Base-by-base conservation (phyloP, 2,329 filamentous ascomycete species). In the Alternaria atra region DNA sequence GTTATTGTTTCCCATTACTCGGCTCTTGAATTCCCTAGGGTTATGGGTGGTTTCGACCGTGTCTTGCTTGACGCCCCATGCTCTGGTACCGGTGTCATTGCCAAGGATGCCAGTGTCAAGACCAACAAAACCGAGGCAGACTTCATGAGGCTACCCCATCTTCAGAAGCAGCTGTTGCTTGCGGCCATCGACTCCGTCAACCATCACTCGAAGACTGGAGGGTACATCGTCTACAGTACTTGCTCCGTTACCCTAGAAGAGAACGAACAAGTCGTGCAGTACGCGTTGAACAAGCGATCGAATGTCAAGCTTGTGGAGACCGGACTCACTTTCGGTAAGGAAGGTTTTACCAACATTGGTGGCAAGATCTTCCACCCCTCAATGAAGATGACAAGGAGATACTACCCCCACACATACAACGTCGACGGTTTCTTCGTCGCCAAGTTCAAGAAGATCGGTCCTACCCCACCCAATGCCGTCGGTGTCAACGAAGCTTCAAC, bases 361-460 rank as follows among this genome's bases (percentile, higher is more conserved):
- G 91, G 93, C 81, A 98, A 98, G 85, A 89, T 87, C 61, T 99
- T 99, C 81, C 91, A 97, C 76, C 86, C 91, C 6, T 91, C 88
- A 68, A 88, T 99, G 83, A 91, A 90, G 69, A 73, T 74, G 69
- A 76, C 74, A 4, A 60, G 74, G 32, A 67, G 76, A 59, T 78
- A 77, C 65, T 78, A 78, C 58, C 74, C 74, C 1, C 75, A 78
- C 65, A 72, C 74, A 7, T 77, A 75, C 73, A 78, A 78, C 55
- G 93, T 99, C 34, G 95, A 98, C 78, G 95, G 95, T 66, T 99
- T 99, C 89, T 99, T 93, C 78, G 95, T 99, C 63, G 92, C 93
- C 74, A 99, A 99, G 81, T 91, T 99, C 82, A 94, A 97, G 81
- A 99, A 99, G 86, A 88, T 88, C 15, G 94, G 89, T 0, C 91